These are phyloP conservation scores for Lolium rigidum DNA, from an alignment of 176 grass and related monocot genomes.

Conservation along the genomic window DNA sequence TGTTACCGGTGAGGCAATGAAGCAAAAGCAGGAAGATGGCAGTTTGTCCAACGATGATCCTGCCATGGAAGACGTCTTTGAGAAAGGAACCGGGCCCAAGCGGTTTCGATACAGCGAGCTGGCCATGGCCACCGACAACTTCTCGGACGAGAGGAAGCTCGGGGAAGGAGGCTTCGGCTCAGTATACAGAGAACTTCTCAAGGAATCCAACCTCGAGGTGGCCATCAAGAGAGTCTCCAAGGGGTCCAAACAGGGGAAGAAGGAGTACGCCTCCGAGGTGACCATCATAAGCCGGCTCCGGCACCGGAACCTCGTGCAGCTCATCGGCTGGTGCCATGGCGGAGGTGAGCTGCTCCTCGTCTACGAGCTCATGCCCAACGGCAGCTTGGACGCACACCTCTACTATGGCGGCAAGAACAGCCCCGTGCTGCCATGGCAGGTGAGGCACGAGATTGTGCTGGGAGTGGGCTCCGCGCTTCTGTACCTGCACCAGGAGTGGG, in stretches of 20 bases:
- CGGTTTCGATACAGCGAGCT: constrained; percentile 38
- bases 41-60: neutral
- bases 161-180: constrained; percentile 42
- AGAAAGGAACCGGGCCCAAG: constrained; percentile 29
- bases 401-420: neutral
- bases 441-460: constrained; percentile 28
- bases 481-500: constrained; percentile 44
- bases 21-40: neutral
- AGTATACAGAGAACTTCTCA: constrained; percentile 21
- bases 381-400: constrained; percentile 52
- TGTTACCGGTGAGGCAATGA: neutral
- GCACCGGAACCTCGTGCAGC: constrained; percentile 66
- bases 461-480: constrained; percentile 26
- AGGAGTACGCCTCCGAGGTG: constrained; percentile 64
- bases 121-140: constrained; percentile 29
- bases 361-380: constrained; percentile 59
- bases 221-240: constrained; percentile 44
- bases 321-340: constrained; percentile 76
- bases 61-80: constrained; percentile 7
- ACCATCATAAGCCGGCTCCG: constrained; percentile 59
- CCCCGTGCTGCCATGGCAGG: constrained; percentile 39
- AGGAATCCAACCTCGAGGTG: neutral
- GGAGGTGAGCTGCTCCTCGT: constrained; percentile 50
- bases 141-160: constrained; percentile 31
- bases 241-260: constrained; percentile 48